A percentile compares a stretch with the other conserved stretches of the same genome.
Conservation (phyloP, 306 rosid genomes). For the Dalbergia cultrata region DNA sequence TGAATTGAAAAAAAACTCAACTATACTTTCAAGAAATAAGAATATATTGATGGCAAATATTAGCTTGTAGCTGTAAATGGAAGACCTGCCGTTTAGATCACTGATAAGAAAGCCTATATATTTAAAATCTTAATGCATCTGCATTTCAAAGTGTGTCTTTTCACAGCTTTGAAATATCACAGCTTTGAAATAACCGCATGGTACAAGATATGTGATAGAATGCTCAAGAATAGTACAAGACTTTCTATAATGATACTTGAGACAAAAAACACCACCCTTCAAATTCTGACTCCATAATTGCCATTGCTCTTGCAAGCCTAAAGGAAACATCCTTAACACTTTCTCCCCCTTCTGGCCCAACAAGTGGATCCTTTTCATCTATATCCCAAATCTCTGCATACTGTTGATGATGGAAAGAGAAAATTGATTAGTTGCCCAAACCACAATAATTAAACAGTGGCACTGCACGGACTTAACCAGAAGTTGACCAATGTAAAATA, state of each 20-base stretch:
- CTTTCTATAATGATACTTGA: constrained; percentile 13
- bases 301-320: constrained; percentile 70
- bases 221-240: constrained; percentile 7
- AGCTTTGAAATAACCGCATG: constrained; percentile 6
- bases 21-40: constrained; percentile 12
- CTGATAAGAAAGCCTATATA: neutral
- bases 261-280: constrained; percentile 65
- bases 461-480: constrained; percentile 1
- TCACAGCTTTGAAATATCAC: constrained; percentile 15
- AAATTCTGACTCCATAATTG: constrained; percentile 69
- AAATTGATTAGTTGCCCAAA: constrained; percentile 32
- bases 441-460: constrained; percentile 1
- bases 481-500: constrained; percentile 17
- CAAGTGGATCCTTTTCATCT: constrained; percentile 79
- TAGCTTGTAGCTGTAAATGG: neutral
- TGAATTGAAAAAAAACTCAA: constrained; percentile 11
- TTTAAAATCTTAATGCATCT: constrained; percentile 13
- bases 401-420: constrained; percentile 49
- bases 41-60: neutral
- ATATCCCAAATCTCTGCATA: constrained; percentile 77
- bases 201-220: constrained; percentile 1
- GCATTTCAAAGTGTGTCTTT: constrained; percentile 2
- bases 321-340: constrained; percentile 86
- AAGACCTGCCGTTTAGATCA: constrained; percentile 21
- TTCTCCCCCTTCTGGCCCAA: constrained; percentile 89